These are phyloP conservation scores for Linderina pennispora DNA, from an alignment of 192 early-diverging fungal species.

Conservation along the genomic window DNA sequence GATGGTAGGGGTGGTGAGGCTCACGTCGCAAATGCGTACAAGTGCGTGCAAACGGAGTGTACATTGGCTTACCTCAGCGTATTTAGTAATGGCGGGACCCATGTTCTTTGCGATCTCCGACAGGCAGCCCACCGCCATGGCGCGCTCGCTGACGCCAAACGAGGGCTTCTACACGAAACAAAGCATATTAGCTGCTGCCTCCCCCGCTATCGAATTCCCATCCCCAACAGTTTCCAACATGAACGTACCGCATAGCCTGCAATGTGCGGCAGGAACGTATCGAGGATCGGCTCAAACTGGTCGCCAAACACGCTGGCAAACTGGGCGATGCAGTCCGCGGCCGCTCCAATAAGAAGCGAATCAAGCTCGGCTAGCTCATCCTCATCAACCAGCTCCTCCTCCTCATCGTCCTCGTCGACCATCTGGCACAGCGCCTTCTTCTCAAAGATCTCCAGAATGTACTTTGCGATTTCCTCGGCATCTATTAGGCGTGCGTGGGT, in stretches of 20 bases:
- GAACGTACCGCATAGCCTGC: constrained; percentile 63
- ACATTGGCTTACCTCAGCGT: constrained; percentile 48
- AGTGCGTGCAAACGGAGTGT: no score
- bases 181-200: not conserved
- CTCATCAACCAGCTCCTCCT: constrained; percentile 66
- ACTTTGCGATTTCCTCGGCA: constrained; percentile 24
- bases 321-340: constrained; percentile 76
- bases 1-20: no score
- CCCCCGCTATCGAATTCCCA: not conserved
- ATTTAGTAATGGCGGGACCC: constrained; percentile 41
- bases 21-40: no score
- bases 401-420: constrained; percentile 49
- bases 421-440: constrained; percentile 68
- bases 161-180: constrained; percentile 52
- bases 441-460: constrained; percentile 56
- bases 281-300: constrained; percentile 67
- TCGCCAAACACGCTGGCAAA: constrained; percentile 68
- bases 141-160: constrained; percentile 68
- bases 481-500: no score
- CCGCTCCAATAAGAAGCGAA: constrained; percentile 68
- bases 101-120: constrained; percentile 69
- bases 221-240: constrained; percentile 1
- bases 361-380: constrained; percentile 85
- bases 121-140: constrained; percentile 85
- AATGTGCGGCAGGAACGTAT: constrained; percentile 76